Evolutionary conservation across 805 yeast species (phyloP), one percentile per base, ranked within the genome.

Genomic region (Sporopachydermia lactativora): DNA sequence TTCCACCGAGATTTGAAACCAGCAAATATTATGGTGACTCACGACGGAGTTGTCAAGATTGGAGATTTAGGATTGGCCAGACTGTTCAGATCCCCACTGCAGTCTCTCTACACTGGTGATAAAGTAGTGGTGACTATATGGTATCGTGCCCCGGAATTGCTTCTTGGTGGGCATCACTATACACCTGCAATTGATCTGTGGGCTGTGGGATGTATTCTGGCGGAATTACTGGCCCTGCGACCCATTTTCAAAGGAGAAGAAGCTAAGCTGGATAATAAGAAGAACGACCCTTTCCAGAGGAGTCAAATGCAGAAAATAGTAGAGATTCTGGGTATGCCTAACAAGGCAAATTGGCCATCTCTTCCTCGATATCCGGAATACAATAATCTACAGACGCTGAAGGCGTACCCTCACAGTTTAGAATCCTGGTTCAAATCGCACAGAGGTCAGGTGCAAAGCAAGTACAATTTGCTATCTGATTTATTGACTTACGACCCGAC

Each of bases 171-270:
- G 2, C 67, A 95, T 34, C 95, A 88, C 60, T 88, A 88, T 54
- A 80, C 96, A 0, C 88, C 95, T 1, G 86, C 95, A 0, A 77
- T 92, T 39, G 95, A 92, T 61, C 57, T 83, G 28, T 88, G 97
- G 97, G 95, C 97, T 0, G 84, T 83, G 3, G 97, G 97, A 0
- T 88, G 96, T 57, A 88, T 88, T 3, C 64, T 89, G 49, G 97
- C 96, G 0, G 99, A 92, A 55, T 62, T 92, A 40, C 64, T 92
- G 11, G 83, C 95, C 1, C 60, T 92, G 19, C 64, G 95, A 50
- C 99, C 99, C 0, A 78, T 92, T 5, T 92, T 92, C 63, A 92
- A 92, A 57, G 98, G 98, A 41, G 98, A 92, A 59, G 99, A 92
- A 54, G 92, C 95, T 11, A 89, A 89, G 51, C 81, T 89, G 71